These are phyloP conservation scores for Gracilaria caudata DNA, from an alignment of 23 red algal species.

Conservation along the genomic window DNA sequence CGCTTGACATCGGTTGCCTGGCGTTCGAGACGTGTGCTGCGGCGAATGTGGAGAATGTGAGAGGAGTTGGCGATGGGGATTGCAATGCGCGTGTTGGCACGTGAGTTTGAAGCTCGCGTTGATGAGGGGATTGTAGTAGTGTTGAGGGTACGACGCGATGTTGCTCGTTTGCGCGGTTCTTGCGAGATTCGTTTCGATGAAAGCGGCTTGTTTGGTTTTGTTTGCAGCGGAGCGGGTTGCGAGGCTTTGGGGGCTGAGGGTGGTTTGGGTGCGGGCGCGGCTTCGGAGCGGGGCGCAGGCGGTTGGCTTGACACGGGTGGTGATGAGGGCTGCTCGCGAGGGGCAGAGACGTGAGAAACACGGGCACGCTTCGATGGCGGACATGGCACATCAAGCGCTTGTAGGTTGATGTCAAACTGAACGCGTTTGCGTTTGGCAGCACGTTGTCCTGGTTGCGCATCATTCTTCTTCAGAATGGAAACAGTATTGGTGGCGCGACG, in stretches of 20 bases:
- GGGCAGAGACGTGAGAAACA: background rate
- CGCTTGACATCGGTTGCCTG: background rate
- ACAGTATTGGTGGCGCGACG: background rate
- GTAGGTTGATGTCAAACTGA: background rate
- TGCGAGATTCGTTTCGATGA: no score
- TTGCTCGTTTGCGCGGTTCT: no score
- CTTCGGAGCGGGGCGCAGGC: background rate
- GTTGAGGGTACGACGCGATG: no score
- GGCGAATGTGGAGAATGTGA: background rate
- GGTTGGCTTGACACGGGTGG: background rate
- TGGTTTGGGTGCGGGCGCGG: background rate
- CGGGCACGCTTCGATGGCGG: background rate
- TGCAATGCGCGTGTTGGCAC: background rate
- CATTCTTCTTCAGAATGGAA: background rate
- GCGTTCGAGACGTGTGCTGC: background rate
- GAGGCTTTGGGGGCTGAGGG: no score
- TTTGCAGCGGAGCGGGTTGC: no score
- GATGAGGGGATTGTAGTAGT: no score
- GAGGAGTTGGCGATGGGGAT: constrained; percentile 13
- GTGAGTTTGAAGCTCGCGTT: no score
- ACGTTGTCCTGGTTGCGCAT: background rate
- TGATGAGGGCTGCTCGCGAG: background rate
- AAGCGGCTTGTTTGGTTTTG: no score
- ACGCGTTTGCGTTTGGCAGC: background rate
- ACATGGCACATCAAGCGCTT: background rate